Evolutionary conservation across 768 basidiomycete species (phyloP), one percentile per base, ranked within the genome.

Genomic region (Clitopilus hobsonii): DNA sequence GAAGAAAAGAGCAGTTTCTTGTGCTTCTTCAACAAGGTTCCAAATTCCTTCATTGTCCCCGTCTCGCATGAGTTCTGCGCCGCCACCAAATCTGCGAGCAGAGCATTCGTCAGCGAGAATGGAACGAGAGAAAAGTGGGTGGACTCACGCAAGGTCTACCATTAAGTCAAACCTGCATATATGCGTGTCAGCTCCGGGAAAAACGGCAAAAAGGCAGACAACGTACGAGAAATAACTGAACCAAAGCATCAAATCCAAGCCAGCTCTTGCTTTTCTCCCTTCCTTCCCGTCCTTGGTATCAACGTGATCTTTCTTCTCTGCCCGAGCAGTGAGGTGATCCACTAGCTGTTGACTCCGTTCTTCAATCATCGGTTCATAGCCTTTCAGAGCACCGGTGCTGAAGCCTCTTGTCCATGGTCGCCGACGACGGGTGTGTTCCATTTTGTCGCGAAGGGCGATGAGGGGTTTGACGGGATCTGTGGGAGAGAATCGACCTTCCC

Each of bases 1-100:
- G 65, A 79, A 69, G 54, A 79, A 65, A 6, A 79, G 66, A 3
- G 76, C 73, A n/a, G n/a, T 54, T 69, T 66, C 50, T 57, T 81
- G 66, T 18, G 74, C 73, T 18, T 67, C 70, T 59, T 76, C 73
- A 13, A 81, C 60, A 26, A 78, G 64, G 24, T 74, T 69, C 75
- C 73, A 76, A 8, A 76, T 66, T 23, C 73, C 71, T 28, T 72
- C 69, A 51, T 67, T 67, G 60, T 82, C 80, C 5, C 74, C 74
- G 54, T 76, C 72, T 1, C 61, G 62, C 59, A 69, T 58, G 51
- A 71, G 62, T 48, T 69, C 70, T 49, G 60, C 60, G 16, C 59
- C 64, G 5, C 38, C 30, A 23, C 64, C 62, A 23, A 63, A 63
- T 5, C 62, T 63, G 51, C 3, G n/a, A 29, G 6, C 26, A 24